phyloP scores from a whole-genome alignment of 2,329 filamentous ascomycete genomes.

The Ascochyta pisi region DNA sequence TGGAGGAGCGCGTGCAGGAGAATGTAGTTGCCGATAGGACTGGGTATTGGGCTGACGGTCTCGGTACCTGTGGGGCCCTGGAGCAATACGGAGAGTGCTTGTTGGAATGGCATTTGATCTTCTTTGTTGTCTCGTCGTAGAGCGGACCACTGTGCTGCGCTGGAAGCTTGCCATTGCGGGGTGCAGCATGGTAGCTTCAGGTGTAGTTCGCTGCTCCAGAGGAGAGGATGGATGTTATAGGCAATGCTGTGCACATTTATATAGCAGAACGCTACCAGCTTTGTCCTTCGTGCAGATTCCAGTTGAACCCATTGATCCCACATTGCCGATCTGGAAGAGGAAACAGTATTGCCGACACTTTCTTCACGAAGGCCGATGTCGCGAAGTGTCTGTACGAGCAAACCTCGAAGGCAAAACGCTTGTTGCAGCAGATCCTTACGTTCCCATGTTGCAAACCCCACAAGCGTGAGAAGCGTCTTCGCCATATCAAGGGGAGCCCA shows the following conservation, averaged over 20 bases:
- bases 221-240: conserved; percentile 40
- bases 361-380: conserved; percentile 39
- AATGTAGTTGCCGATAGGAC: conserved; percentile 42
- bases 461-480: conserved; percentile 40
- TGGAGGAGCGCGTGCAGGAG: conserved; percentile 41
- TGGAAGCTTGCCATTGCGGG: conserved; percentile 34
- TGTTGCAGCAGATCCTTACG: conserved; percentile 38
- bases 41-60: conserved; percentile 36
- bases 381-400: conserved; percentile 38
- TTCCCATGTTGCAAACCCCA: conserved; percentile 44
- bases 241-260: conserved; percentile 44
- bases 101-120: conserved; percentile 38
- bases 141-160: conserved; percentile 36
- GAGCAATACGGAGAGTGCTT: conserved; percentile 36
- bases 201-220: conserved; percentile 40
- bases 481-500: conserved; percentile 39
- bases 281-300: conserved; percentile 41
- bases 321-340: conserved; percentile 30
- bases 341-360: conserved; percentile 4
- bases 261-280: conserved; percentile 42
- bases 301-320: conserved; percentile 41
- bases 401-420: conserved; percentile 37
- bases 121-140: conserved; percentile 32
- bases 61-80: conserved; percentile 23
- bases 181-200: conserved; percentile 37